These are phyloP conservation scores for Jaenimonas drosophilae DNA, from an alignment of 208 protist genomes.

Conservation along the genomic window DNA sequence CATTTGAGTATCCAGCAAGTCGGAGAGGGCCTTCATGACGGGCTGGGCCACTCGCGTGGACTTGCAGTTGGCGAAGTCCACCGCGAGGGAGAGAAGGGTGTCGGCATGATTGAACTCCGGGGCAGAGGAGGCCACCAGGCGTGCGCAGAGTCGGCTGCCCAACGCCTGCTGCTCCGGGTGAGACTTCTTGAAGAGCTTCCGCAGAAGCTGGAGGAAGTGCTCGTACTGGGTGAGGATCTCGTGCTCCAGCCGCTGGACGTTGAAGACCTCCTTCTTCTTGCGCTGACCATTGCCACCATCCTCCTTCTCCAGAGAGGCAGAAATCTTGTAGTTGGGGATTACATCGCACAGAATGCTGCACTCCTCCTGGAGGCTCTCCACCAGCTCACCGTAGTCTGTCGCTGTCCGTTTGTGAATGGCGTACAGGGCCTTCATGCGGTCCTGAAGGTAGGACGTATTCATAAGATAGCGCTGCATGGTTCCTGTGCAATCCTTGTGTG, in stretches of 20 bases:
- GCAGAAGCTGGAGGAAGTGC: slow-evolving; percentile 88
- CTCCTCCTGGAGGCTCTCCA: slow-evolving; percentile 80
- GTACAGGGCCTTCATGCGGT: slow-evolving; percentile 68
- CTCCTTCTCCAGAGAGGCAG: slow-evolving; percentile 63
- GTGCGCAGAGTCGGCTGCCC: slow-evolving; percentile 80
- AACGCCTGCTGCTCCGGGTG: slow-evolving; percentile 90
- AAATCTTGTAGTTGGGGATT: slow-evolving; percentile 86
- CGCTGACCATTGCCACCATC: slow-evolving; percentile 60
- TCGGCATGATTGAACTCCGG: slow-evolving; percentile 87
- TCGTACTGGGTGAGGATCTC: slow-evolving; percentile 87
- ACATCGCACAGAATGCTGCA: slow-evolving; percentile 79
- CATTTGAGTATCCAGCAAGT: slow-evolving; percentile 81
- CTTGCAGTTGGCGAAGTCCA: slow-evolving; percentile 86
- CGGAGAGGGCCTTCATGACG: slow-evolving; percentile 55
- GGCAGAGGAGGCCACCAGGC: slow-evolving; percentile 63
- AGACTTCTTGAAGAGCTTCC: slow-evolving; percentile 68
- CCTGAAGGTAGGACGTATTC: slow-evolving; percentile 89
- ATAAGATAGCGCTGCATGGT: slow-evolving; percentile 89
- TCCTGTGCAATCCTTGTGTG: slow-evolving; percentile 1
- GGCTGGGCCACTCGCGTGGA: slow-evolving; percentile 83
- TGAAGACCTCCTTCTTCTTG: slow-evolving; percentile 89
- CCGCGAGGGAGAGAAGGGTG: slow-evolving; percentile 57
- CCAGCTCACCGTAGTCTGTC: slow-evolving; percentile 74
- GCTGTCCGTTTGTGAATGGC: slow-evolving; percentile 71
- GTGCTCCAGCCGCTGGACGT: slow-evolving; percentile 84